Base-by-base conservation (phyloP, 768 basidiomycete species). In the Russula lepida region DNA sequence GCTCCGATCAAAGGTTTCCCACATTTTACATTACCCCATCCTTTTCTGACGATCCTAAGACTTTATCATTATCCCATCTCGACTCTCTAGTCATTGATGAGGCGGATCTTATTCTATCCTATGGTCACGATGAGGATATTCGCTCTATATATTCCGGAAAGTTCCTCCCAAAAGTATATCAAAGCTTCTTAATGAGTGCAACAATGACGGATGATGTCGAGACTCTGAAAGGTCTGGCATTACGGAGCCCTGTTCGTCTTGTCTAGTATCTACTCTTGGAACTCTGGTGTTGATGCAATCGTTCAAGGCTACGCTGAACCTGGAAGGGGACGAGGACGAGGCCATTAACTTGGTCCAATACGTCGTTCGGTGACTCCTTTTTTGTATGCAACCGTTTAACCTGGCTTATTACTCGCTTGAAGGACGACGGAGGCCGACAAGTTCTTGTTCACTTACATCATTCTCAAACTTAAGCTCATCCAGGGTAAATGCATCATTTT, bases 161-260 rank as follows among this genome's bases (percentile, higher is more conserved):
- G 46, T 86, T 81, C 72, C 81, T 89, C 32, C 92, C 88, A 56
- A 88, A 84, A 71, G 84, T 88, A 62, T 91, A 84, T 72, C 95
- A 93, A 72, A 89, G 91, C 11, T 94, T 95, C 74, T 76, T 99
- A 35, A 97, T 98, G 92, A 93, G 89, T 69, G 95, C 97, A 5
- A 99, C 95, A 0, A 87, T 98, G 86, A 93, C 94, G 12, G 90
- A 94, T 67, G 97, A 98, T 67, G 92, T 99, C 4, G 91, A 95
- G 69, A 78, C 83, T 62, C 77, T 98, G 56, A 97, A 97, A 72
- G 92, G 93, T 5, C 79, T 98, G 39, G 80, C 88, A 6, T 76
- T 99, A 19, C 81, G 93, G 27, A 91, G 85, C 73, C 94, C 95
- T 7, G 95, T 95, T 66, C 55, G 88, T 77, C 12, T n/a, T 9